These are phyloP conservation scores for Metschnikowia picachoensis DNA, from an alignment of 805 yeast species.

Conservation along the genomic window DNA sequence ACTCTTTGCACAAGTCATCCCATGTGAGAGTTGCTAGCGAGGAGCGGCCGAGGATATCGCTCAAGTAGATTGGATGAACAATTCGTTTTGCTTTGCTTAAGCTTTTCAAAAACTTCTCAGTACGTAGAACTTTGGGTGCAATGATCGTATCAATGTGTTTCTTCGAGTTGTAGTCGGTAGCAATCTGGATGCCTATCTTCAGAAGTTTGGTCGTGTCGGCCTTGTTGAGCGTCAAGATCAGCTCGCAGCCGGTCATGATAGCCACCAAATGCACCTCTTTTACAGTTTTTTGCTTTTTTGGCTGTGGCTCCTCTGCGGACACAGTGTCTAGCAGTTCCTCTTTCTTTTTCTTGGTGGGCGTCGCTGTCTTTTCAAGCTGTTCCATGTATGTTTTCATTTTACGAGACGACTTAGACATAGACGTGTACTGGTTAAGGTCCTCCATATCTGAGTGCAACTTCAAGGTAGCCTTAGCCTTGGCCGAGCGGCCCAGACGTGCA, in stretches of 20 bases:
- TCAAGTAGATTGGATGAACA: conserved; percentile 48
- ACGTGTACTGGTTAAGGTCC: conserved; percentile 61
- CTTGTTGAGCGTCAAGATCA: conserved; percentile 32
- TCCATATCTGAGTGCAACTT: conserved; percentile 67
- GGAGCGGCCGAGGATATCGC: conserved; percentile 16
- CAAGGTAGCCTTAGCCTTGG: conserved; percentile 62
- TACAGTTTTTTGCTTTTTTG: conserved; percentile 11
- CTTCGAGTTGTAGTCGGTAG: conserved; percentile 38
- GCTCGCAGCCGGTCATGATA: conserved; percentile 65
- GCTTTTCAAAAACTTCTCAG: conserved; percentile 79
- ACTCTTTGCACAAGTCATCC: conserved; percentile 18
- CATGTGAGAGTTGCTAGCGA: conserved; percentile 31
- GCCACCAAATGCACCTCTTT: conserved; percentile 38
- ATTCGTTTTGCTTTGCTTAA: conserved; percentile 54
- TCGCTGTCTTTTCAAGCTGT: conserved; percentile 23
- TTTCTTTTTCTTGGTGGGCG: conserved; percentile 6
- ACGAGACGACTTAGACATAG: conserved; percentile 41
- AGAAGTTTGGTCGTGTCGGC: conserved; percentile 42
- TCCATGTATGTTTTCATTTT: conserved; percentile 38
- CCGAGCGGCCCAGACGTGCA: conserved; percentile 41
- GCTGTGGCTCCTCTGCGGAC: conserved; percentile 4
- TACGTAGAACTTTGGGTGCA: conserved; percentile 79
- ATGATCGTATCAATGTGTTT: conserved; percentile 47
- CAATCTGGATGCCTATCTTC: conserved; percentile 55
- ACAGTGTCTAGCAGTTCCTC: neutral